phyloP scores from a whole-genome alignment of 306 rosid genomes.

The Inga laurina region DNA sequence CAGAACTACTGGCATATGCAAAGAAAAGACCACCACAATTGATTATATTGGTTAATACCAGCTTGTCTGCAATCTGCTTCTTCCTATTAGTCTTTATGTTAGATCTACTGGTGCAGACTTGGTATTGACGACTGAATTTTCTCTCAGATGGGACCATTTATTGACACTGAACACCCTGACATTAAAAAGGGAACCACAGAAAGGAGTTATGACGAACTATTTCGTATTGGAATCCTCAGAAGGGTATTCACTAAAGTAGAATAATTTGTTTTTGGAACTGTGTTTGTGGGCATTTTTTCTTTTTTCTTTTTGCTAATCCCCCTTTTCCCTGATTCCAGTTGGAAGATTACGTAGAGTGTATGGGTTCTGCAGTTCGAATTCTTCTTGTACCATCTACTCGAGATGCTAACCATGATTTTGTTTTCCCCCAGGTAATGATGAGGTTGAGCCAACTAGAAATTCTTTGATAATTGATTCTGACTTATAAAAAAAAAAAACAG shows the following conservation, averaged over 20 bases:
- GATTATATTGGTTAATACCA: constrained; percentile 68
- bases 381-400: constrained; percentile 84
- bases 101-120: constrained; percentile 18
- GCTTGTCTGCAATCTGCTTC: constrained; percentile 23
- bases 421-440: constrained; percentile 85
- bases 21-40: constrained; percentile 77
- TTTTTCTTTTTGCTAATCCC: constrained; percentile 11
- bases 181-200: constrained; percentile 75
- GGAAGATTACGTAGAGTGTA: constrained; percentile 67
- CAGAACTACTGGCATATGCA: constrained; percentile 81
- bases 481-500: not conserved
- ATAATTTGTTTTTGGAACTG: not conserved
- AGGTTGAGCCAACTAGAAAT: constrained; percentile 23
- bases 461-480: not conserved
- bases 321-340: constrained; percentile 46
- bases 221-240: constrained; percentile 61
- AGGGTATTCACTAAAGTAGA: constrained; percentile 54
- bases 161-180: constrained; percentile 89
- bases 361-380: constrained; percentile 69
- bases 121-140: constrained; percentile 34
- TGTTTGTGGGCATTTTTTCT: not conserved
- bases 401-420: constrained; percentile 86
- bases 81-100: constrained; percentile 20
- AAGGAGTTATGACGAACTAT: constrained; percentile 80
- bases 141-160: constrained; percentile 86